phyloP scores from a whole-genome alignment of 257 asterid species.

The Ocimum tenuiflorum region DNA sequence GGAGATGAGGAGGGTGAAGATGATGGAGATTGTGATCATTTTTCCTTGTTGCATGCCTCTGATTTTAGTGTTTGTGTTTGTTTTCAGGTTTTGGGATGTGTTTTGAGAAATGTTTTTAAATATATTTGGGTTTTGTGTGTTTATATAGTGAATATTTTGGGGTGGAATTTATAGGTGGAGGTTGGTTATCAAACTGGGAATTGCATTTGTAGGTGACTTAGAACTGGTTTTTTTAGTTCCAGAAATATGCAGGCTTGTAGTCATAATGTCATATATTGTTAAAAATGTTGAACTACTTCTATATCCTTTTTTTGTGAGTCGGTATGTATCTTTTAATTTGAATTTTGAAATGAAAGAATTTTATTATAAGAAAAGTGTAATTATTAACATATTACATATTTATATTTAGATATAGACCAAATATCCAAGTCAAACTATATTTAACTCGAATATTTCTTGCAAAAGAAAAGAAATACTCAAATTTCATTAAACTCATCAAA shows the following conservation, averaged over 20 bases:
- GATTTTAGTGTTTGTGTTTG: slow-evolving; percentile 15
- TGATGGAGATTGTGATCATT: background rate
- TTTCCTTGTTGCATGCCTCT: background rate
- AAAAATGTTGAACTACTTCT: slow-evolving; percentile 30
- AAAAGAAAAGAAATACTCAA: too few relatives aligned
- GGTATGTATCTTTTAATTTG: too few relatives aligned
- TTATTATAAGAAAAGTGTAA: background rate
- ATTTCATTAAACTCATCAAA: too few relatives aligned
- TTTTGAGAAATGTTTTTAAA: background rate
- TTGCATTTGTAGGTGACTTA: too few relatives aligned
- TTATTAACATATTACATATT: too few relatives aligned
- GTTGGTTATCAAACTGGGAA: slow-evolving; percentile 40
- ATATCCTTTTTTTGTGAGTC: too few relatives aligned
- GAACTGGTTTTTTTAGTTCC: background rate
- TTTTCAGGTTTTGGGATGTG: background rate
- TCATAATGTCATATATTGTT: background rate
- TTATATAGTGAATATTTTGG: background rate
- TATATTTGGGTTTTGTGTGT: background rate
- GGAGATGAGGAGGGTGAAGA: slow-evolving; percentile 17
- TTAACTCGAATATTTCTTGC: too few relatives aligned
- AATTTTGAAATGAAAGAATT: background rate
- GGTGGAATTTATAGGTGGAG: slow-evolving; percentile 27
- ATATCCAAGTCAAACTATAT: too few relatives aligned
- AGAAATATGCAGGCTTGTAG: background rate
- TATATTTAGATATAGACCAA: background rate